Evolutionary conservation across 192 early-diverging fungal species (phyloP), one percentile per base, ranked within the genome.

Genomic region (Coemansia sp.): DNA sequence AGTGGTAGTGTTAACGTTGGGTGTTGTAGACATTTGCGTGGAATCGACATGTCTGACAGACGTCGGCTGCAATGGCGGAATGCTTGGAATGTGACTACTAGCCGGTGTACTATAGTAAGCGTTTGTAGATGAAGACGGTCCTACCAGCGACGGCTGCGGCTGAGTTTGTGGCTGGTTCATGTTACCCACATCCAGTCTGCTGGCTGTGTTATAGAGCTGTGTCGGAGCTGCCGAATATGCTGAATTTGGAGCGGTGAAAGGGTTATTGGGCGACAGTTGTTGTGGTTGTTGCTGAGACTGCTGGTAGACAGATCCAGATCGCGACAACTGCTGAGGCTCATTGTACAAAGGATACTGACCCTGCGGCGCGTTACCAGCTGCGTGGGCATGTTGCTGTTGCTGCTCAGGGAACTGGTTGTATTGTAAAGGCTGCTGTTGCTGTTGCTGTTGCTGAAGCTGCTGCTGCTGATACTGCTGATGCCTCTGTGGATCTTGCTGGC

Each of bases 291-390:
- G 68, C n/a, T 65, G 76, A 16, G 55, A 63, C 35, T 74, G 67
- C 21, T 56, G 68, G 16, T 56, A 56, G 24, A 64, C 33, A 30
- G 62, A 67, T 66, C 24, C 41, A 41, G 44, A 56, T 16, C 39
- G 72, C 14, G 36, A 63, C n/a, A 43, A 69, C 5, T 56, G 81
- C 56, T 86, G 82, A 6, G 57, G 75, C 46, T 68, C 75, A 45
- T 70, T 72, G 59, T 84, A 79, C 41, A 41, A 9, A 6, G 62
- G 11, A 44, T 66, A 51, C 23, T 61, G 64, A 5, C n/a, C 57
- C 18, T 20, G 57, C 18, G 35, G 57, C 5, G 57, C 33, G n/a
- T 34, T 59, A 15, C 57, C 57, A 21, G 8, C n/a, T 39, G 34
- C 33, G 1, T 59, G 57, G 35, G 20, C 60, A 18, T 63, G 39